Percentiles rank a stretch among this genome's conserved stretches.
phyloP scores from a whole-genome alignment of 495 filamentous ascomycete genomes.

The Rostrohypoxylon terebratum region DNA sequence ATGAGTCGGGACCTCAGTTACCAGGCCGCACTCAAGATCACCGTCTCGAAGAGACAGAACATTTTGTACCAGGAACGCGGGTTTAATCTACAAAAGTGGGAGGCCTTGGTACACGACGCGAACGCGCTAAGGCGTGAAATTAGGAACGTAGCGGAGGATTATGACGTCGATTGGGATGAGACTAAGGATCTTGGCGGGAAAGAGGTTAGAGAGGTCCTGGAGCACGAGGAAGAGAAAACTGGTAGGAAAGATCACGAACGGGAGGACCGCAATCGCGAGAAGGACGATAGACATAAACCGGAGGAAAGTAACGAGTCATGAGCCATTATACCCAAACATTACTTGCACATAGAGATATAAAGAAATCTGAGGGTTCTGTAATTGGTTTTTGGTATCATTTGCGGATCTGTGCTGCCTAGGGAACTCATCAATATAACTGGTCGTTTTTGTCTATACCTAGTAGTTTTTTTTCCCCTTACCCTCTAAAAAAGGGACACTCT shows the following conservation, averaged over 20 bases:
- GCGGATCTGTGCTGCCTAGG: background rate
- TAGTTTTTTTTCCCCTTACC: background rate
- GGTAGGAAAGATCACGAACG: conserved; percentile 52
- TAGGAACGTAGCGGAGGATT: conserved; percentile 82
- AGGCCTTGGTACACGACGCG: conserved; percentile 80
- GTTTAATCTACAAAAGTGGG: conserved; percentile 82
- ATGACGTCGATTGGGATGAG: conserved; percentile 97
- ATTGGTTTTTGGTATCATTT: background rate
- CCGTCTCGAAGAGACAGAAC: conserved; percentile 80
- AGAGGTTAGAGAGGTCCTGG: conserved; percentile 76
- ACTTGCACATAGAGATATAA: conserved; percentile 33
- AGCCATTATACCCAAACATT: conserved; percentile 38
- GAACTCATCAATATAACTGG: background rate
- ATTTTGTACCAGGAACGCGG: conserved; percentile 79
- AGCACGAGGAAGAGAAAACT: conserved; percentile 66
- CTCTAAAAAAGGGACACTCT: background rate
- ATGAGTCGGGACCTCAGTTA: conserved; percentile 91
- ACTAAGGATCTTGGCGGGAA: conserved; percentile 78
- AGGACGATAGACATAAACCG: conserved; percentile 59
- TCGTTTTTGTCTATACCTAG: conserved; percentile 34
- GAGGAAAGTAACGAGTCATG: conserved; percentile 44
- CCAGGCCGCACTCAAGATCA: conserved; percentile 84
- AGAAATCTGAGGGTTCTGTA: conserved; percentile 5
- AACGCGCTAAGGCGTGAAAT: conserved; percentile 86
- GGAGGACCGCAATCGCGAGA: conserved; percentile 63